A percentile compares a stretch with the other conserved stretches of the same genome.
Conservation (phyloP, 495 filamentous ascomycete species). For the Alectoria sarmentosa region DNA sequence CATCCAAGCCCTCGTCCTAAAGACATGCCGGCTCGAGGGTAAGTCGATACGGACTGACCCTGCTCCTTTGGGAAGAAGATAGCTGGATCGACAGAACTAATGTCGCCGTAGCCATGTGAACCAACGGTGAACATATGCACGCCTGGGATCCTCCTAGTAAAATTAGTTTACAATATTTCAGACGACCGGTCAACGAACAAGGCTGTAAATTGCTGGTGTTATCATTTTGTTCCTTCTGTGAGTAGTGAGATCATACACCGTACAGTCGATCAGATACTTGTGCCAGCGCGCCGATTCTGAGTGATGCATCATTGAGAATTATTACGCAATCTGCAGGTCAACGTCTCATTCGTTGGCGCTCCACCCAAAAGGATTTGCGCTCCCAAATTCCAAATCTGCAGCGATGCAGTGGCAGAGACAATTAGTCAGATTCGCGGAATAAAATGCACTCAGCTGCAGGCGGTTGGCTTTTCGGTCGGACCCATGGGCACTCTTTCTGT, state of each 20-base stretch:
- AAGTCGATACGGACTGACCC: background rate
- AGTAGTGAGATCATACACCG: too few species aligned
- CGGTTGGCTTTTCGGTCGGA: constrained; percentile 5
- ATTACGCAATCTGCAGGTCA: background rate
- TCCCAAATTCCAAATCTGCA: background rate
- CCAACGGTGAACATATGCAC: background rate
- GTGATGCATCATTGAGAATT: background rate
- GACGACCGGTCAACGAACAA: background rate
- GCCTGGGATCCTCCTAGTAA: background rate
- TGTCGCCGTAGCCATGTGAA: background rate
- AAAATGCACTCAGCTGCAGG: background rate
- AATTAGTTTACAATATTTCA: too few species aligned
- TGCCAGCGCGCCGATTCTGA: background rate
- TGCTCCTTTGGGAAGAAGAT: background rate
- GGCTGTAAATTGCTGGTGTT: too few species aligned
- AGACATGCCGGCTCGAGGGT: background rate
- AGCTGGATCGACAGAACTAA: constrained; percentile 3
- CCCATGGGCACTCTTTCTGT: background rate
- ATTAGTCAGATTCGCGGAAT: background rate
- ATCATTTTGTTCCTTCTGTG: too few species aligned
- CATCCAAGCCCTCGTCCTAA: too few species aligned
- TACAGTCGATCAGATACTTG: too few species aligned
- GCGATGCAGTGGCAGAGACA: background rate
- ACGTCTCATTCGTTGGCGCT: constrained; percentile 2
- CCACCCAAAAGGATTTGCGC: background rate